phyloP scores from a whole-genome alignment of 805 yeast genomes.

The Saccharomycopsis fermentans region DNA sequence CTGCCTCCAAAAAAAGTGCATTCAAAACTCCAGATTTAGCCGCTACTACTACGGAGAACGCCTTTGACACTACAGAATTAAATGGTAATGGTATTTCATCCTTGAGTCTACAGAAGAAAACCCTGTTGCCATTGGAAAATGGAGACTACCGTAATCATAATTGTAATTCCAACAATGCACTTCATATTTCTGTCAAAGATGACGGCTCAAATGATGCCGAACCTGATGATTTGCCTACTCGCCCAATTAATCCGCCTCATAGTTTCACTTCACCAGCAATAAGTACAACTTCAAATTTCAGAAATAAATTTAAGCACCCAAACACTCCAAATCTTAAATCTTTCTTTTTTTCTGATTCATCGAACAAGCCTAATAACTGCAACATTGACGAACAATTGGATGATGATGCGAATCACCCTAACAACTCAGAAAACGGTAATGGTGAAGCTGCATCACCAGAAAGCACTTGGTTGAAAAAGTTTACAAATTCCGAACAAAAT shows the following conservation, averaged over 20 bases:
- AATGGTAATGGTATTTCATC: too few relatives aligned
- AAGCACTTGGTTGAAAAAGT: slow-evolving; percentile 13
- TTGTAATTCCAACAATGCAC: too few relatives aligned
- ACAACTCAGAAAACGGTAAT: not conserved
- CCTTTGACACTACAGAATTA: too few relatives aligned
- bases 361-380: not conserved
- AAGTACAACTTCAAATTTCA: not conserved
- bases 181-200: too few relatives aligned
- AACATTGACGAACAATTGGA: not conserved
- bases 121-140: too few relatives aligned
- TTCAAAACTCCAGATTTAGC: not conserved
- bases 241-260: not conserved
- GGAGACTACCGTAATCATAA: too few relatives aligned
- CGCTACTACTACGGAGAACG: not conserved
- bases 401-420: not conserved
- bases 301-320: slow-evolving; percentile 6
- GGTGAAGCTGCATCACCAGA: slow-evolving; percentile 1
- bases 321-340: slow-evolving; percentile 10
- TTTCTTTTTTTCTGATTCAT: slow-evolving; percentile 1
- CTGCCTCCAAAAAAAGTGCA: not conserved
- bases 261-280: not conserved
- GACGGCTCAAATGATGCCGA: not conserved
- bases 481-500: slow-evolving; percentile 15
- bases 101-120: too few relatives aligned
- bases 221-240: not conserved